Evolutionary conservation across 1,284 basidiomycete species (phyloP).

Genomic region (Ceratobasidium sp.): DNA sequence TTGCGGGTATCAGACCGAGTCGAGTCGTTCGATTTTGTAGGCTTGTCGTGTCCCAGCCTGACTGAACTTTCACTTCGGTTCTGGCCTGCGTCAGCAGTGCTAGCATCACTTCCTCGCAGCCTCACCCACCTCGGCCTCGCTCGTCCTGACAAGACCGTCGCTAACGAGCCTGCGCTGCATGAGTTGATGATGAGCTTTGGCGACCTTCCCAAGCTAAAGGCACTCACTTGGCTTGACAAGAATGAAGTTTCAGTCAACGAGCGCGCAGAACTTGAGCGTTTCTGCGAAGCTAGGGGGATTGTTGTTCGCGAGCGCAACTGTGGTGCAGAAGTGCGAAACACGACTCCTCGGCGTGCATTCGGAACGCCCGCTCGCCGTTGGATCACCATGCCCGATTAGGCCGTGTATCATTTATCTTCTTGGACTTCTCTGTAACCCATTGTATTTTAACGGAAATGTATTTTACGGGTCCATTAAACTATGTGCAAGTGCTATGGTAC

Average conservation of each 20-base stretch:
- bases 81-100: conserved; percentile 20
- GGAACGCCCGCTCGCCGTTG: conserved; percentile 24
- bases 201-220: not conserved
- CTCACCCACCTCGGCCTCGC: conserved; percentile 31
- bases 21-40: conserved; percentile 32
- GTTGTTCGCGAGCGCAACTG: conserved; percentile 18
- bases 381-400: conserved; percentile 27
- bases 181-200: conserved; percentile 32
- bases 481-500: conserved; percentile 7
- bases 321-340: not conserved
- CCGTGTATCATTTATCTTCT: conserved; percentile 15
- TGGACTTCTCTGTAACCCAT: not conserved
- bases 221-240: conserved; percentile 28
- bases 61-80: conserved; percentile 36
- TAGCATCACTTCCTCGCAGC: conserved; percentile 17
- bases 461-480: conserved; percentile 24
- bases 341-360: conserved; percentile 1
- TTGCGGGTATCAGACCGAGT: conserved; percentile 38
- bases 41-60: conserved; percentile 15
- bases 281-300: conserved; percentile 33
- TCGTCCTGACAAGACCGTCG: conserved; percentile 34
- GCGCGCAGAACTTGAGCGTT: conserved; percentile 22
- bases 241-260: conserved; percentile 35
- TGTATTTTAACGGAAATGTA: conserved; percentile 18
- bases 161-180: conserved; percentile 33